Evolutionary conservation across 2,329 filamentous ascomycete genomes (phyloP), one percentile per base, ranked within the genome.

Genomic region (Penicillium sp.): DNA sequence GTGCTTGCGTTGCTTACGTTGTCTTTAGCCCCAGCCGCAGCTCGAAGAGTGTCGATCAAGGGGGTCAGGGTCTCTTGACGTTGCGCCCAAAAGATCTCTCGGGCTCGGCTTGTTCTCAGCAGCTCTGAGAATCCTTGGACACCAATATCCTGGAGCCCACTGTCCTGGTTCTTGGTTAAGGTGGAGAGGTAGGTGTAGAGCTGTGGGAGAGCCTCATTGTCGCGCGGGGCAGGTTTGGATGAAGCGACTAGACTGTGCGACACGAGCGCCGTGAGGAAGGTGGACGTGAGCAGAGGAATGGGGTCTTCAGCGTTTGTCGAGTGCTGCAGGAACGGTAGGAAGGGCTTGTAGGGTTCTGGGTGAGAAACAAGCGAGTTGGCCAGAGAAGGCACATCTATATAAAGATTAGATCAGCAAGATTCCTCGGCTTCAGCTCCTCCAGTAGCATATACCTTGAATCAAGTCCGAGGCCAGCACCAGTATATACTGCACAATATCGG

Each of bases 401-500:
- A 27, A 43, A 25, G 6, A n/a, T 13, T 7, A 43, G 8, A 38
- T 25, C 17, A 37, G 10, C 13, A 41, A 19, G 3, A 52, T 25
- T 56, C 37, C 6, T 35, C 21, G 1, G 10, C 6, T 41, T 21
- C 27, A 45, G 7, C 15, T 46, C 17, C 13, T 23, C 29, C 17
- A 37, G 17, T 33, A 19, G 23, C 17, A 27, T 54, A 69, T 81
- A 96, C 93, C 86, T 73, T 93, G 89, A 60, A 97, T 86, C 63
- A 99, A 79, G 73, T 99, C 94, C 61, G 86, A 88, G 60, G 94
- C 84, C 70, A 99, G 80, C 48, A 97, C 93, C 59, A 99, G 82
- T 73, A 97, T 89, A 76, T 97, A 97, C 79, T 97, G 93, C 63
- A 97, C 84, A 67, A 99, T 91, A 78, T 97, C 93, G 72, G 87